Percentiles rank a stretch among this genome's conserved stretches.
Evolutionary conservation across 768 basidiomycete species (phyloP).

Genomic region (Hericium erinaceus): DNA sequence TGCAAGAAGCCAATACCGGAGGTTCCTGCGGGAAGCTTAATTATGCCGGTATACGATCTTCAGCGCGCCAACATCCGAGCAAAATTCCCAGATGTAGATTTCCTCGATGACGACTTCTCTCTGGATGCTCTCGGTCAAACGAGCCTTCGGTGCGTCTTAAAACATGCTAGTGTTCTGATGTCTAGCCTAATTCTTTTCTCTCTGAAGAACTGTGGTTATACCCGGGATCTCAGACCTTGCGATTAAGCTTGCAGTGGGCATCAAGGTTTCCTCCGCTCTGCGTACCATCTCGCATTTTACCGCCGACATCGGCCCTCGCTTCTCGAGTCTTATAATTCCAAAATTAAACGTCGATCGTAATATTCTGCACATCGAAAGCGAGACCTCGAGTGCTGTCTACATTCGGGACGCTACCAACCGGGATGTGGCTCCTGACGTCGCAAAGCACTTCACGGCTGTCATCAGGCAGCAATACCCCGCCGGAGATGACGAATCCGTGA

Average conservation of each 20-base stretch:
- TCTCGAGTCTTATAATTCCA: constrained; percentile 40
- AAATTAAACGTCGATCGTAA: constrained; percentile 33
- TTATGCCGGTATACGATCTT: constrained; percentile 46
- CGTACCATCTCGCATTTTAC: constrained; percentile 54
- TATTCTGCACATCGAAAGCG: constrained; percentile 36
- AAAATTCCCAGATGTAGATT: constrained; percentile 33
- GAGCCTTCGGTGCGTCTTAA: constrained; percentile 37
- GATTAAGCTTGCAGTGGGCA: constrained; percentile 44
- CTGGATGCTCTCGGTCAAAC: constrained; percentile 39
- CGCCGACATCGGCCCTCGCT: constrained; percentile 47
- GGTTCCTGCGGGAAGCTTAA: constrained; percentile 21
- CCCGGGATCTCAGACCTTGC: constrained; percentile 36
- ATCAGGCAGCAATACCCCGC: constrained; percentile 36
- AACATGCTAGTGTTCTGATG: too few relatives aligned
- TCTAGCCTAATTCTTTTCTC: not conserved
- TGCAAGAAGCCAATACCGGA: constrained; percentile 21
- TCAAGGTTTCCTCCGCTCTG: constrained; percentile 48
- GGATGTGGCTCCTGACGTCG: constrained; percentile 32
- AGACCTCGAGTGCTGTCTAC: constrained; percentile 42
- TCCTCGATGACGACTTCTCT: constrained; percentile 32
- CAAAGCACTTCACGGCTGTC: constrained; percentile 46
- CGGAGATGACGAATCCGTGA: constrained; percentile 31
- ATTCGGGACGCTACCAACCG: constrained; percentile 9
- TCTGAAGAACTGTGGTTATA: constrained; percentile 33
- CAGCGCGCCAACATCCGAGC: constrained; percentile 36